These are phyloP conservation scores for Xylariales sp. DNA, from an alignment of 2,329 filamentous ascomycete genomes.

Conservation along the genomic window DNA sequence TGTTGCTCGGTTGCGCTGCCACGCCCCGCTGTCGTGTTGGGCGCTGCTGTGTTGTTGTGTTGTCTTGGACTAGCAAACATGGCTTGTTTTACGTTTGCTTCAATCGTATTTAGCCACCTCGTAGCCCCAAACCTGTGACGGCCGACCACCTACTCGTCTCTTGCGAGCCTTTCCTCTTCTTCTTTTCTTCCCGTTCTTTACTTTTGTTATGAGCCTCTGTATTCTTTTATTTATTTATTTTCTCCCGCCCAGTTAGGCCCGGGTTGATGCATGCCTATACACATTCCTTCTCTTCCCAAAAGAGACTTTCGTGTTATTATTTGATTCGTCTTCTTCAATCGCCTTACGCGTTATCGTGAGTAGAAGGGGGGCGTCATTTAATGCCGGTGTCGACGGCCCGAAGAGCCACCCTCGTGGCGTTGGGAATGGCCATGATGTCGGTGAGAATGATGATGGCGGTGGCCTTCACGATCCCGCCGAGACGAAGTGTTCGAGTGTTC, in stretches of 20 bases:
- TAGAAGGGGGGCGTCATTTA: constrained; percentile 18
- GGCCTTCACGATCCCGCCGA: constrained; percentile 57
- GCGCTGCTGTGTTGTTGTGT: background rate
- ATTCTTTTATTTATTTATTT: constrained; percentile 10
- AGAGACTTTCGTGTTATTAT: background rate
- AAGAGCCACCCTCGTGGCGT: constrained; percentile 46
- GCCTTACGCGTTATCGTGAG: background rate
- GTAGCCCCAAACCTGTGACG: constrained; percentile 7
- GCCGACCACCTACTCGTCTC: too few relatives aligned
- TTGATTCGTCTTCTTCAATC: background rate
- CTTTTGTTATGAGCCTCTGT: background rate
- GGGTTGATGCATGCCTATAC: background rate
- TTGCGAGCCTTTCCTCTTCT: background rate
- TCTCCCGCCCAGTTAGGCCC: background rate
- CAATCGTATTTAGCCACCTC: constrained; percentile 2
- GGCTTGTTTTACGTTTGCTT: constrained; percentile 1
- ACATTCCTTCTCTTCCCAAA: background rate
- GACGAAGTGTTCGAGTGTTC: constrained; percentile 62
- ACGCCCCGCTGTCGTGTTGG: background rate
- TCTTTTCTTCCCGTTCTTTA: constrained; percentile 4
- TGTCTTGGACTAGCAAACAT: constrained; percentile 20
- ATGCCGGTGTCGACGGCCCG: constrained; percentile 49
- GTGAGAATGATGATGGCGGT: constrained; percentile 53
- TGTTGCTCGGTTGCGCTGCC: constrained; percentile 1
- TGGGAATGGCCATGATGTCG: constrained; percentile 59